Percentiles rank a stretch among this genome's conserved stretches.
These are phyloP conservation scores for Ligustrum vulgare DNA, from an alignment of 257 asterid genomes.

Conservation along the genomic window DNA sequence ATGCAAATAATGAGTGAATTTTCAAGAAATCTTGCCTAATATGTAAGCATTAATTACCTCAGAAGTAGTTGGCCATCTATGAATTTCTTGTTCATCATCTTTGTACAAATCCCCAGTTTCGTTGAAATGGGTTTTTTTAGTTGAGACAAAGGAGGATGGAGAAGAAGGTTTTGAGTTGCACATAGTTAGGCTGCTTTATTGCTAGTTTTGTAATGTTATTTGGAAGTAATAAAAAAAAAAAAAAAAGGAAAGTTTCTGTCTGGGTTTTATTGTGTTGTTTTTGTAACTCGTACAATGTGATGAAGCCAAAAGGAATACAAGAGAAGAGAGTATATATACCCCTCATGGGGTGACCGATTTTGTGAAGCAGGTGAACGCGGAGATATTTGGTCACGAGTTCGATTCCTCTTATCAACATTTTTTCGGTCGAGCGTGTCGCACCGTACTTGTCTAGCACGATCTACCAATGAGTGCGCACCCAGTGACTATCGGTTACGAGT, in stretches of 20 bases:
- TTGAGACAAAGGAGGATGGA: background rate
- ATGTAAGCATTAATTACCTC: background rate
- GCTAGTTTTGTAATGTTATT: background rate
- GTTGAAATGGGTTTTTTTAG: background rate
- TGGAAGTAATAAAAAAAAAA: too few species aligned
- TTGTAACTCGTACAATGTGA: background rate
- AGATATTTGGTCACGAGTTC: too few species aligned
- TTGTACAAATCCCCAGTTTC: background rate
- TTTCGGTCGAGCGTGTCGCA: too few species aligned
- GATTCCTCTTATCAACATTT: too few species aligned
- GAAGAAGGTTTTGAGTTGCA: background rate
- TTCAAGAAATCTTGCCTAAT: too few species aligned
- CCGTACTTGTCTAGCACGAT: too few species aligned
- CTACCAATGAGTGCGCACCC: too few species aligned
- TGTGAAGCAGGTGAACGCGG: too few species aligned
- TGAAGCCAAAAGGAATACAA: background rate
- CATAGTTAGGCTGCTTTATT: background rate
- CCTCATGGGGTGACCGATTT: too few species aligned
- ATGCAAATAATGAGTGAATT: background rate
- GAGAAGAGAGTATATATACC: constrained; percentile 1
- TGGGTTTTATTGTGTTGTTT: background rate
- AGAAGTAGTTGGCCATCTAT: background rate
- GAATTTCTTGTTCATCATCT: background rate
- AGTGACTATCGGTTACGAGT: too few species aligned
- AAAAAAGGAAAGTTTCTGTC: background rate